These are phyloP conservation scores for Chaetomium strumarium DNA, from an alignment of 2,329 filamentous ascomycete genomes.

Conservation along the genomic window DNA sequence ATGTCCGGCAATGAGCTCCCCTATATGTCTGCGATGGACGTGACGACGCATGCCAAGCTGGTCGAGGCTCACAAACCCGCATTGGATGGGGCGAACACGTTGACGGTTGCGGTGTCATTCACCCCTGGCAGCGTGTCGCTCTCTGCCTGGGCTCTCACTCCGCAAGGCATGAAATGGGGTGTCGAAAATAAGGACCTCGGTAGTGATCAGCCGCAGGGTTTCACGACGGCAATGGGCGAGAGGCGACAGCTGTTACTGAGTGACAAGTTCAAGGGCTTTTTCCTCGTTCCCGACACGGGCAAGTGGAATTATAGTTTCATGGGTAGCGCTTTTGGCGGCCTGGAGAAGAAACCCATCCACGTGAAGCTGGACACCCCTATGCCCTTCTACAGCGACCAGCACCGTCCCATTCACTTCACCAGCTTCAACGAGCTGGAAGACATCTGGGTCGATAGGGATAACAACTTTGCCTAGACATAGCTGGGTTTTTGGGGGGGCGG, in stretches of 20 bases:
- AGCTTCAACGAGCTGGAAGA: slow-evolving; percentile 97
- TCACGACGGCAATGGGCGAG: slow-evolving; percentile 85
- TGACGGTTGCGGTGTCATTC: slow-evolving; percentile 93
- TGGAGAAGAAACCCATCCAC: slow-evolving; percentile 86
- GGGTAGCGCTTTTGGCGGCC: slow-evolving; percentile 76
- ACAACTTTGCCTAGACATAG: slow-evolving; percentile 75
- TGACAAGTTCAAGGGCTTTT: slow-evolving; percentile 91
- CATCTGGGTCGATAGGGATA: slow-evolving; percentile 85
- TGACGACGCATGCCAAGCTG: slow-evolving; percentile 86
- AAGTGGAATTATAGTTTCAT: slow-evolving; percentile 99
- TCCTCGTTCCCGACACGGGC: slow-evolving; percentile 84
- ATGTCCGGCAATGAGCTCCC: slow-evolving; percentile 89
- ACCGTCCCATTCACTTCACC: slow-evolving; percentile 91
- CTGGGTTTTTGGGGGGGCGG: not conserved
- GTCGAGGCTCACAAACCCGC: slow-evolving; percentile 69
- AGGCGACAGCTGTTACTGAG: slow-evolving; percentile 92
- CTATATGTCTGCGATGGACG: slow-evolving; percentile 93
- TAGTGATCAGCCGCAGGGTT: slow-evolving; percentile 90
- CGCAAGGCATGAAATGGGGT: slow-evolving; percentile 93
- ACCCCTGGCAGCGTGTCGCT: slow-evolving; percentile 94
- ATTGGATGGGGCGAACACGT: slow-evolving; percentile 82
- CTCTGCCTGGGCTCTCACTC: slow-evolving; percentile 87
- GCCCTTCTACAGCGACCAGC: slow-evolving; percentile 86
- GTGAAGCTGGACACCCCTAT: slow-evolving; percentile 91
- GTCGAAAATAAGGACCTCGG: slow-evolving; percentile 89